Evolutionary conservation across 2,329 filamentous ascomycete genomes (phyloP).

Genomic region (Dothiorella sarmentorum): DNA sequence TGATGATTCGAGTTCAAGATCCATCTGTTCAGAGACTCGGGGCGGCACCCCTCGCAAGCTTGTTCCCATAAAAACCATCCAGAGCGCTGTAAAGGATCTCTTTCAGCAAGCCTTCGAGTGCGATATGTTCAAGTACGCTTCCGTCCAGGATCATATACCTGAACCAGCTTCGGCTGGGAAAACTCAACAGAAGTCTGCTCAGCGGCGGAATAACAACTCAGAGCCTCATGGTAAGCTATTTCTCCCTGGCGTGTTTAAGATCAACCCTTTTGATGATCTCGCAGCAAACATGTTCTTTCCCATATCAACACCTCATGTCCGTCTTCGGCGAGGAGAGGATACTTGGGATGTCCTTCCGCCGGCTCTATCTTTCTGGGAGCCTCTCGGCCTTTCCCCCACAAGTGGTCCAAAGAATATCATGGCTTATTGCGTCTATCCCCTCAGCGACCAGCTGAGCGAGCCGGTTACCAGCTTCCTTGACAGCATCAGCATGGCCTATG

Average conservation of each 20-base stretch:
- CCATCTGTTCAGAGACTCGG: not conserved
- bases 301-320: slow-evolving; percentile 62
- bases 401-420: slow-evolving; percentile 69
- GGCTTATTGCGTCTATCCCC: slow-evolving; percentile 68
- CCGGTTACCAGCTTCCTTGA: slow-evolving; percentile 63
- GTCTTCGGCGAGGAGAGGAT: slow-evolving; percentile 66
- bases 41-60: not conserved
- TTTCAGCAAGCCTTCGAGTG: slow-evolving; percentile 35
- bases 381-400: slow-evolving; percentile 68
- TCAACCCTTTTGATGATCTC: not conserved
- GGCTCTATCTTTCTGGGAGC: slow-evolving; percentile 77
- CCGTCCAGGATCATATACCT: slow-evolving; percentile 44
- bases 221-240: slow-evolving; percentile 22
- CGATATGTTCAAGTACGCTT: slow-evolving; percentile 28
- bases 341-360: slow-evolving; percentile 71
- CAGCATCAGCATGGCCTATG: slow-evolving; percentile 67
- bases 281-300: slow-evolving; percentile 10
- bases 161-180: slow-evolving; percentile 26
- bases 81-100: slow-evolving; percentile 23
- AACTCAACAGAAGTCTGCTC: slow-evolving; percentile 32
- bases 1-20: not conserved
- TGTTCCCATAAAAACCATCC: not conserved
- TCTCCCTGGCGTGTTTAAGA: not conserved
- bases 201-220: slow-evolving; percentile 28
- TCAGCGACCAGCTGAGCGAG: slow-evolving; percentile 59